Base-by-base conservation (phyloP, 805 yeast species). In the Yarrowia phangngaensis region DNA sequence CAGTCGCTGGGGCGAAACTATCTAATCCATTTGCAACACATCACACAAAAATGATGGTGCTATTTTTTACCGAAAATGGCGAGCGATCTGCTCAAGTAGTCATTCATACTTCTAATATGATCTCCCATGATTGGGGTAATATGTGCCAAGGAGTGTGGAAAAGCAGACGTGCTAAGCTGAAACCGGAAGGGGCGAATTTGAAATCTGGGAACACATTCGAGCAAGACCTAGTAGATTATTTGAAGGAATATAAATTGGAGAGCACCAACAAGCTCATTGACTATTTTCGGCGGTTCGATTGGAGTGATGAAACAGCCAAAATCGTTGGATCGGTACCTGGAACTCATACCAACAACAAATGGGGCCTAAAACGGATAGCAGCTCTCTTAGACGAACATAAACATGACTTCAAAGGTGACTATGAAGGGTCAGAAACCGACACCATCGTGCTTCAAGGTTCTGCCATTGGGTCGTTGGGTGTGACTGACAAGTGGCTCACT, bases 291-390 rank as follows among this genome's bases (percentile, higher is more conserved):
- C 26, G 36, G 27, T 64, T 52, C 27, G 64, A 64, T 32, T 64
- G 64, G 50, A 35, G 55, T 6, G 40, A 50, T 0, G 53, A 63
- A 13, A 34, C 33, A 11, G 65, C 59, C 3, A 38, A 40, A 8
- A 50, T 64, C 8, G 41, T 64, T 3, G 64, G 60, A 9, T 60
- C 65, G 9, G 64, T 58, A 1, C 68, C 68, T 9, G 65, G 67
- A 15, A 55, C 53, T 24, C 57, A 41, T 14, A 19, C 12, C 2
- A 8, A 27, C 24, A 17, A 27, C 12, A 19, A 19, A 6, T 38
- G 31, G 32, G 45, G 45, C 6, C 32, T 38, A 1, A 8, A 5
- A 2, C 12, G 45, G 9, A 32, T 38, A 3, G 31, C 45, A 5
- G 45, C 19, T 3, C 11, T 38, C 24, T 14, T 38, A 12, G 32